Evolutionary conservation across 768 basidiomycete genomes (phyloP), one percentile per base, ranked within the genome.

Genomic region (Cystobasidium onofrii): DNA sequence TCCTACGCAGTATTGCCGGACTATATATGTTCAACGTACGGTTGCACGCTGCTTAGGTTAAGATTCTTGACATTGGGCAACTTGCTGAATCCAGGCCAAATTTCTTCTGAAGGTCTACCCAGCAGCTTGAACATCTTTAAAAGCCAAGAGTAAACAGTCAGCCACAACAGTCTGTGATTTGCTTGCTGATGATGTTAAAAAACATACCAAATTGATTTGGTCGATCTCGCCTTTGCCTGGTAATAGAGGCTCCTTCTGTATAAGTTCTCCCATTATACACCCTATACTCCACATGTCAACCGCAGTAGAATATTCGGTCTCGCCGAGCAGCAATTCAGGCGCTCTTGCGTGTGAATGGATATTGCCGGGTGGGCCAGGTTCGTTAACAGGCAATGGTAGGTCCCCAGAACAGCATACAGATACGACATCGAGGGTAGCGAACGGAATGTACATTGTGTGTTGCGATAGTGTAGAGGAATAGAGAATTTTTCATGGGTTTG

Each of bases 201-300:
- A 23, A 76, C 80, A 69, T 46, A 84, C 84, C 88, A 91, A 90
- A 63, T 87, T 86, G 61, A 98, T 84, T 75, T 98, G 87, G 79
- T 99, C 95, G 17, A 95, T 84, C 80, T 99, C 96, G 44, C 88
- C 88, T 79, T 94, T 89, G n/a, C 94, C 93, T 82, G 94, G 95
- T 80, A 98, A 92, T n/a, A 98, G 84, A 1, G 96, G 92, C 81
- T 96, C 92, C 76, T 93, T 93, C 77, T 95, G 84, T 78, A 99
- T 87, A 61, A 99, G 84, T 81, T 99, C 96, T 17, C 91, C 94
- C 79, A 98, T 97, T 77, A 99, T 97, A 84, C 96, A 99, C 9
- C 96, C 96, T 12, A 96, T 92, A 62, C 92, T 95, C 96, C 96
- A 99, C 86, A 98, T 87, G 81, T 99, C 96, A 72, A 99, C 87